Percentiles rank a stretch among this genome's conserved stretches.
Evolutionary conservation across 768 basidiomycete genomes (phyloP).

Genomic region (Arthromyces matolae): DNA sequence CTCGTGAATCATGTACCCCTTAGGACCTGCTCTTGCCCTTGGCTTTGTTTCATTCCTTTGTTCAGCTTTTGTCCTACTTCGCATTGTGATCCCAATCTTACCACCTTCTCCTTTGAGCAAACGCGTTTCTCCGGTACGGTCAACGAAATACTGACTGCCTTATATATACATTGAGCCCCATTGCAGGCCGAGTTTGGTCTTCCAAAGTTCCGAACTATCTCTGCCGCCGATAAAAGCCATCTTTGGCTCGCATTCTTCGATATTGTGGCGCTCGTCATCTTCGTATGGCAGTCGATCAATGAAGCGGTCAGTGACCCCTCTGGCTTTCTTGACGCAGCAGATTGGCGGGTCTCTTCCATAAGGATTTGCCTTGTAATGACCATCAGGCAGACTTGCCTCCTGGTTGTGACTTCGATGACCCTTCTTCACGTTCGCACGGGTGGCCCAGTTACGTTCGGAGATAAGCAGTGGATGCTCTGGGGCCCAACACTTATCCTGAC

Average conservation of each 20-base stretch:
- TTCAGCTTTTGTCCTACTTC: constrained; percentile 73
- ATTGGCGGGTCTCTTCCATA: constrained; percentile 51
- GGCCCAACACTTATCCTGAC: constrained; percentile 55
- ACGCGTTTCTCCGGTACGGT: constrained; percentile 67
- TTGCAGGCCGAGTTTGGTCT: constrained; percentile 71
- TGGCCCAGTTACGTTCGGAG: constrained; percentile 64
- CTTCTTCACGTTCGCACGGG: constrained; percentile 70
- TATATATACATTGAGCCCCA: constrained; percentile 17
- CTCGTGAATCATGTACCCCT: constrained; percentile 52
- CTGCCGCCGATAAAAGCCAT: constrained; percentile 65
- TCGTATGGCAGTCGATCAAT: constrained; percentile 61
- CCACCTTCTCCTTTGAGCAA: constrained; percentile 71
- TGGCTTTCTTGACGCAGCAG: constrained; percentile 39
- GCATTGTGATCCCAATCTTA: constrained; percentile 70
- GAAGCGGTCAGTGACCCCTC: constrained; percentile 48
- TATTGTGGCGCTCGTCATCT: constrained; percentile 54
- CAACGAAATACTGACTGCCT: neutral
- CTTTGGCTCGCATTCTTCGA: constrained; percentile 72
- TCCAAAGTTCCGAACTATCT: constrained; percentile 63
- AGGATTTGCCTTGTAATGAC: constrained; percentile 71
- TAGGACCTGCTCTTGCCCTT: constrained; percentile 62
- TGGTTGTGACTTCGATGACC: constrained; percentile 56
- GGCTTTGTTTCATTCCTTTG: constrained; percentile 68
- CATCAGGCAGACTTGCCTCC: constrained; percentile 63
- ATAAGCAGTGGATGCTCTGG: constrained; percentile 74